Conservation (phyloP, 106 monocot genomes). For the Phalaenopsis equestris region DNA sequence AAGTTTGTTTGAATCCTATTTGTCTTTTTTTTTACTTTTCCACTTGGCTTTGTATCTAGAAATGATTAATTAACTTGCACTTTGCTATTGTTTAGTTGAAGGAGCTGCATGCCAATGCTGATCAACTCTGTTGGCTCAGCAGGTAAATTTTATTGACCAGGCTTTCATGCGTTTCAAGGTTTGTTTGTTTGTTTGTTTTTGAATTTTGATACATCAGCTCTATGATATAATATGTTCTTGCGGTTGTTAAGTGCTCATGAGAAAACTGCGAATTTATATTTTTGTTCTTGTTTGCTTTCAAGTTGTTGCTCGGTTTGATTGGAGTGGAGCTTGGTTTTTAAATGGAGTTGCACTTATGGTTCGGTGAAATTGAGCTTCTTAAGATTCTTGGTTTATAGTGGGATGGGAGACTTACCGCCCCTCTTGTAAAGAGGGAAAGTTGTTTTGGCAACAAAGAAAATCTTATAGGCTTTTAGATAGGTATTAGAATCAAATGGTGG, state of each 20-base stretch:
- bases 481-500: too few relatives aligned
- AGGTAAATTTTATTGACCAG: slow-evolving; percentile 26
- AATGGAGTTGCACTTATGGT: background rate
- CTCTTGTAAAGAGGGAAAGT: too few relatives aligned
- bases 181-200: background rate
- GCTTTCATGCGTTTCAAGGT: background rate
- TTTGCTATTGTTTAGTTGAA: slow-evolving; percentile 33
- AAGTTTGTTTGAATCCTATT: background rate
- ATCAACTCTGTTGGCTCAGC: slow-evolving; percentile 59
- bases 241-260: background rate
- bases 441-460: too few relatives aligned
- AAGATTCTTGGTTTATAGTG: too few relatives aligned
- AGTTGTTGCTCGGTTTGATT: too few relatives aligned
- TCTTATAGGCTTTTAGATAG: too few relatives aligned
- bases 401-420: too few relatives aligned
- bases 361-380: too few relatives aligned
- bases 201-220: background rate
- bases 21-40: background rate
- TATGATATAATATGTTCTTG: background rate
- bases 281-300: too few relatives aligned
- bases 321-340: too few relatives aligned
- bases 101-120: slow-evolving; percentile 60
- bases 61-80: slow-evolving; percentile 6
- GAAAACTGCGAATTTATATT: background rate
- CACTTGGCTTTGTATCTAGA: background rate